A percentile compares a stretch with the other conserved stretches of the same genome.
phyloP scores from a whole-genome alignment of 1,139 yeast genomes.

The Blastobotrys elegans region DNA sequence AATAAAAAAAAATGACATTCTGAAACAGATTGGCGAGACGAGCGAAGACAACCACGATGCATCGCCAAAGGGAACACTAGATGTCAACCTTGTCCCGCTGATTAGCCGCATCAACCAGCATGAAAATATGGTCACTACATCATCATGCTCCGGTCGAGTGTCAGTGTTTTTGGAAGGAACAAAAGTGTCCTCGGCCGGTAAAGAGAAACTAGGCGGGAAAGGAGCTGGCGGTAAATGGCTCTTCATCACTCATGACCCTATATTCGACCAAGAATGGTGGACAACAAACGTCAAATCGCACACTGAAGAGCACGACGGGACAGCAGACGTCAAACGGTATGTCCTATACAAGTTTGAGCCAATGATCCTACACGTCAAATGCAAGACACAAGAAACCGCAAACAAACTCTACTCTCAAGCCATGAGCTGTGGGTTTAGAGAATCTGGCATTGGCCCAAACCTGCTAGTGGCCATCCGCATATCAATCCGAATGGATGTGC shows the following conservation, averaged over 20 bases:
- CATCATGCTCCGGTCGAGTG: constrained; percentile 84
- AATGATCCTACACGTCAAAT: constrained; percentile 74
- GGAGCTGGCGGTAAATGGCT: constrained; percentile 83
- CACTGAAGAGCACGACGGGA: constrained; percentile 6
- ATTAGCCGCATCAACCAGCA: constrained; percentile 61
- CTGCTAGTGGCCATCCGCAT: constrained; percentile 74
- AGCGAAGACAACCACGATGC: constrained; percentile 49
- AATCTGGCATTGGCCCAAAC: constrained; percentile 78
- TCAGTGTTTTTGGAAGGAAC: constrained; percentile 73
- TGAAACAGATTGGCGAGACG: constrained; percentile 45
- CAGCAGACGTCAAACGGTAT: constrained; percentile 41
- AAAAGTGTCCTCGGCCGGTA: constrained; percentile 15
- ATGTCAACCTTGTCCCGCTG: constrained; percentile 63
- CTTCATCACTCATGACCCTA: constrained; percentile 67
- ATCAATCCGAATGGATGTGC: constrained; percentile 65
- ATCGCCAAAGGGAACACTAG: constrained; percentile 83
- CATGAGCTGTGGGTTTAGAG: constrained; percentile 82
- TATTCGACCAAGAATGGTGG: constrained; percentile 50
- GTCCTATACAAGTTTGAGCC: constrained; percentile 79
- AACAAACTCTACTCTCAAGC: constrained; percentile 61
- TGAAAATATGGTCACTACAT: constrained; percentile 71
- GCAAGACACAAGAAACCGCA: constrained; percentile 58
- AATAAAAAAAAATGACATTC: constrained; percentile 59
- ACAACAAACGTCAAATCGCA: constrained; percentile 16
- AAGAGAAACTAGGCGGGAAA: constrained; percentile 63